phyloP scores from a whole-genome alignment of 257 asterid species.

The Thymus mandschuricus region DNA sequence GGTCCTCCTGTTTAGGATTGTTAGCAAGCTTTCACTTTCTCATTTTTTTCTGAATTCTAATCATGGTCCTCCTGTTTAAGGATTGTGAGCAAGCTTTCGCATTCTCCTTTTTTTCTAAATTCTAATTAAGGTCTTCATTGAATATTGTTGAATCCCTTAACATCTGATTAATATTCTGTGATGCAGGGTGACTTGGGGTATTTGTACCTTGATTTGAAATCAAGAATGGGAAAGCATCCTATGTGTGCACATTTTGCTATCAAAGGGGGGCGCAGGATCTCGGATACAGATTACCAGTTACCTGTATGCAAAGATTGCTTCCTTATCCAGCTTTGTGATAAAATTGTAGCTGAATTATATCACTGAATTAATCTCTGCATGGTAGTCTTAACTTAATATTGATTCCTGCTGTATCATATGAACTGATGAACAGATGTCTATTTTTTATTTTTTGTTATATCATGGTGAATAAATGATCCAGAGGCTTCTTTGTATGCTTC shows the following conservation, averaged over 20 bases:
- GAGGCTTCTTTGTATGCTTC: neutral
- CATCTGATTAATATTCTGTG: conserved; percentile 22
- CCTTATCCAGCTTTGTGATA: conserved; percentile 19
- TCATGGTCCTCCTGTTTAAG: neutral
- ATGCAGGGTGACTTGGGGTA: conserved; percentile 91
- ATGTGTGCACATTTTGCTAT: conserved; percentile 96
- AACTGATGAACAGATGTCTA: conserved; percentile 1
- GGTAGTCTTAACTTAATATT: conserved; percentile 8
- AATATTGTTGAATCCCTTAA: conserved; percentile 27
- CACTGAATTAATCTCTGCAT: conserved; percentile 8
- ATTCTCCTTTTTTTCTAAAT: neutral
- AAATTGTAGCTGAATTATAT: conserved; percentile 16
- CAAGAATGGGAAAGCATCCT: conserved; percentile 89
- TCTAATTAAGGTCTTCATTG: neutral
- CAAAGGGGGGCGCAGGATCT: conserved; percentile 90
- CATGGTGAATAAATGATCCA: conserved; percentile 10
- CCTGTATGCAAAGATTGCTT: conserved; percentile 67
- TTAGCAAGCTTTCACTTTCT: neutral
- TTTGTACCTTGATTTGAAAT: conserved; percentile 89
- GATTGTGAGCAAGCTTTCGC: neutral
- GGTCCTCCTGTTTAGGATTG: neutral
- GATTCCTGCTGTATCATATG: conserved; percentile 12
- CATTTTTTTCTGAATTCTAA: neutral
- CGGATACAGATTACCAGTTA: conserved; percentile 84
- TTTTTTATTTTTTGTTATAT: neutral